Conservation (phyloP, 2,329 filamentous ascomycete genomes). For the Aureobasidium musti region DNA sequence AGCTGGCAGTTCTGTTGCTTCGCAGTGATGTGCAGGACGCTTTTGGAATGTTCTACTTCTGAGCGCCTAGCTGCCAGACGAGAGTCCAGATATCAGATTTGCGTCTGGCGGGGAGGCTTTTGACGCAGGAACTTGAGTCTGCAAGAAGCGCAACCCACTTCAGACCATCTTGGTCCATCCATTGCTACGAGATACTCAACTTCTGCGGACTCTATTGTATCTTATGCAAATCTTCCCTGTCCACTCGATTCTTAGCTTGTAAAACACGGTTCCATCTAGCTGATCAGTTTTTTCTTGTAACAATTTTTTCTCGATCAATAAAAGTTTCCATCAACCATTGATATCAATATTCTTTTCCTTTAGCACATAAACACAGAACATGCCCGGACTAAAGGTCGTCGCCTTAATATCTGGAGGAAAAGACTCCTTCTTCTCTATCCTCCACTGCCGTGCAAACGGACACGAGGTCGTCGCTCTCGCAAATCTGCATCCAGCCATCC, state of each 20-base stretch:
- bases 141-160: background rate
- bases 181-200: background rate
- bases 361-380: conserved; percentile 19
- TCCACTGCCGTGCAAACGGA: conserved; percentile 85
- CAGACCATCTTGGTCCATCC: background rate
- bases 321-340: background rate
- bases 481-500: conserved; percentile 70
- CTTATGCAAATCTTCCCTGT: background rate
- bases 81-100: background rate
- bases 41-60: background rate
- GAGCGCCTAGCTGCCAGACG: background rate
- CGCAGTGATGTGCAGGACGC: background rate
- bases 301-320: background rate
- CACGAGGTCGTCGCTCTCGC: conserved; percentile 85
- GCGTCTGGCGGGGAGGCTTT: background rate
- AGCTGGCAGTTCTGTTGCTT: no score
- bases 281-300: background rate
- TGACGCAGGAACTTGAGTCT: background rate
- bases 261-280: no score
- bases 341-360: background rate
- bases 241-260: no score
- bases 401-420: conserved; percentile 95
- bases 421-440: conserved; percentile 89
- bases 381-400: conserved; percentile 67
- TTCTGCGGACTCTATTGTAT: background rate